phyloP scores from a whole-genome alignment of 1,284 basidiomycete genomes.

The Cryptococcus depauperatus region DNA sequence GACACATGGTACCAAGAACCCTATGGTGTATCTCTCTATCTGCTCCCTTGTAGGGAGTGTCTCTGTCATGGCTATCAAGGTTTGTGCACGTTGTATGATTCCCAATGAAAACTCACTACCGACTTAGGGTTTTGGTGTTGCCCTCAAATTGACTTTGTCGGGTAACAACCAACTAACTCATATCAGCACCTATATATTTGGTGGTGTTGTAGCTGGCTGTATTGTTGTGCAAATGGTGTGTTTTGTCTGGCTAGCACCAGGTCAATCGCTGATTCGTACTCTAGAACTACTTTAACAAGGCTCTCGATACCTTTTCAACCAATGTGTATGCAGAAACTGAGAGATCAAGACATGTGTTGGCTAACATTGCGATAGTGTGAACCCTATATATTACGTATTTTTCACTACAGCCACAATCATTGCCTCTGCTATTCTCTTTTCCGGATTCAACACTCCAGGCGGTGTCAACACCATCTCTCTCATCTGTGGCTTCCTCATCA shows the following conservation, averaged over 20 bases:
- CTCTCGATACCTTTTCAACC: slow-evolving; percentile 91
- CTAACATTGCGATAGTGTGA: slow-evolving; percentile 58
- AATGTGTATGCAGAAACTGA: slow-evolving; percentile 68
- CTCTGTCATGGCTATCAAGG: slow-evolving; percentile 64
- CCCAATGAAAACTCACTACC: background rate
- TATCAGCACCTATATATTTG: slow-evolving; percentile 91
- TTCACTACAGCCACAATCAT: slow-evolving; percentile 95
- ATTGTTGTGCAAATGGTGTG: slow-evolving; percentile 81
- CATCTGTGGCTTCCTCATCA: slow-evolving; percentile 76
- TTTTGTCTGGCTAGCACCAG: background rate
- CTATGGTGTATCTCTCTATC: slow-evolving; percentile 89
- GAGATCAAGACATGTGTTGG: slow-evolving; percentile 5
- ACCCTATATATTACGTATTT: slow-evolving; percentile 97
- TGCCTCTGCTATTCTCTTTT: slow-evolving; percentile 91
- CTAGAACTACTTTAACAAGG: slow-evolving; percentile 95
- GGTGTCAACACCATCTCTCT: slow-evolving; percentile 75
- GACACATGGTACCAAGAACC: slow-evolving; percentile 78
- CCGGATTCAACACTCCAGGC: slow-evolving; percentile 87
- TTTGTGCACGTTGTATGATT: slow-evolving; percentile 13
- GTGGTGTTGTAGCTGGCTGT: slow-evolving; percentile 70
- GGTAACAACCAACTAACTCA: slow-evolving; percentile 96
- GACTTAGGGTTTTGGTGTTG: slow-evolving; percentile 82
- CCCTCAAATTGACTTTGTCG: slow-evolving; percentile 85
- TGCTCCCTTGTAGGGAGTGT: slow-evolving; percentile 96
- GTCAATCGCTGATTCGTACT: background rate